phyloP scores from a whole-genome alignment of 1,139 yeast species.

The Nakaseomyces nivariensis region DNA sequence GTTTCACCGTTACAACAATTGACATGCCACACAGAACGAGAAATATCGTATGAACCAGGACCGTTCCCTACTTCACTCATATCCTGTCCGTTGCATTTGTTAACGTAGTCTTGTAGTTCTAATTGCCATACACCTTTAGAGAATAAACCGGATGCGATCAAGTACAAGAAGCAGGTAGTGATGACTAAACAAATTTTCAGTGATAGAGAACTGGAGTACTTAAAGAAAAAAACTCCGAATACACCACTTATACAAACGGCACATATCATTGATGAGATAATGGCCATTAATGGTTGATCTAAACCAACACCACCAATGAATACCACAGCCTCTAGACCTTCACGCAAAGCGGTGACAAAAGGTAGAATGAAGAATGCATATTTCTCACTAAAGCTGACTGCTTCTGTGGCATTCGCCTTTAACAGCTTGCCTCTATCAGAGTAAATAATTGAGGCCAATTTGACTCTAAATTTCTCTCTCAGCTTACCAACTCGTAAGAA shows the following conservation, averaged over 20 bases:
- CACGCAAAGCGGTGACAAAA: conserved; percentile 75
- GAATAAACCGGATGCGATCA: conserved; percentile 82
- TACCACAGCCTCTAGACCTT: conserved; percentile 87
- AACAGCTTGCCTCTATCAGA: conserved; percentile 25
- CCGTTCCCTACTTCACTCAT: conserved; percentile 86
- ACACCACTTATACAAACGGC: conserved; percentile 60
- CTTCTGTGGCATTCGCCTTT: conserved; percentile 11
- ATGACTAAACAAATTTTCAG: conserved; percentile 70
- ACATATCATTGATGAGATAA: conserved; percentile 70
- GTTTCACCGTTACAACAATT: conserved; percentile 90
- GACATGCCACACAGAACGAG: conserved; percentile 84
- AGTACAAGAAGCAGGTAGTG: conserved; percentile 77
- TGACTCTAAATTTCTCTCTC: conserved; percentile 87
- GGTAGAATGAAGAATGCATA: conserved; percentile 79
- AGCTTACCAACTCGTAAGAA: conserved; percentile 84
- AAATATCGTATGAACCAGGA: conserved; percentile 85
- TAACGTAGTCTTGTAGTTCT: conserved; percentile 59
- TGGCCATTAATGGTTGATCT: conserved; percentile 61
- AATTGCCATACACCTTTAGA: conserved; percentile 89
- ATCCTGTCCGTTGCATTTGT: conserved; percentile 69
- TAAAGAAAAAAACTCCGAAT: conserved; percentile 62
- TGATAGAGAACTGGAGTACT: conserved; percentile 69
- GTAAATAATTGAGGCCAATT: conserved; percentile 66
- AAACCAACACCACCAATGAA: conserved; percentile 86
- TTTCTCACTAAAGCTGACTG: conserved; percentile 39